These are phyloP conservation scores for Botrytis aclada DNA, from an alignment of 2,329 filamentous ascomycete species.

Conservation along the genomic window DNA sequence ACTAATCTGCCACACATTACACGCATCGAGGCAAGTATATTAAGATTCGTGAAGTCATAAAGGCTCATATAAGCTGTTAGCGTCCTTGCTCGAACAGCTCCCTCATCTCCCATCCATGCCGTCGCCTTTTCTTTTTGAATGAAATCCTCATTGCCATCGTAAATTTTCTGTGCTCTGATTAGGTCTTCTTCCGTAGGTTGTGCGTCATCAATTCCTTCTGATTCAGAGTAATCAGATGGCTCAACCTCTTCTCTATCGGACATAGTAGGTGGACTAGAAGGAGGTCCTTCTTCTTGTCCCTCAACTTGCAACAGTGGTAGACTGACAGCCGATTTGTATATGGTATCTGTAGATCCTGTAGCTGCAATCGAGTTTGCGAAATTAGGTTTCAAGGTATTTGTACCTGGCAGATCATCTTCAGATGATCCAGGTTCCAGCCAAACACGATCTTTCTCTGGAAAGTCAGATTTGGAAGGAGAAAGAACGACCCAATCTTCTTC, in stretches of 20 bases:
- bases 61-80: constrained; percentile 83
- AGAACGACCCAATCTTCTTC: constrained; percentile 37
- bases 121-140: constrained; percentile 77
- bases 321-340: constrained; percentile 47
- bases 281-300: constrained; percentile 38
- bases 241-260: constrained; percentile 37
- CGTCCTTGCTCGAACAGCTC: constrained; percentile 55
- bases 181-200: constrained; percentile 55
- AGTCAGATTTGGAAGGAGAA: constrained; percentile 28
- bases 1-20: constrained; percentile 78
- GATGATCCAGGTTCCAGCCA: constrained; percentile 38
- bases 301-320: constrained; percentile 51
- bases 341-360: constrained; percentile 44
- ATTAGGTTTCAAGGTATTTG: constrained; percentile 36
- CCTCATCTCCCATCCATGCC: constrained; percentile 74
- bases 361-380: constrained; percentile 37
- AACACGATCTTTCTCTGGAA: constrained; percentile 31
- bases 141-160: constrained; percentile 77
- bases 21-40: constrained; percentile 74
- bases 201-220: constrained; percentile 16
- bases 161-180: constrained; percentile 78
- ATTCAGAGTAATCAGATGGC: constrained; percentile 21
- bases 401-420: constrained; percentile 32
- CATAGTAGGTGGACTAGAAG: constrained; percentile 20
- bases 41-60: constrained; percentile 80